Evolutionary conservation across 2,329 filamentous ascomycete genomes (phyloP).

Genomic region (Gremmenia infestans): DNA sequence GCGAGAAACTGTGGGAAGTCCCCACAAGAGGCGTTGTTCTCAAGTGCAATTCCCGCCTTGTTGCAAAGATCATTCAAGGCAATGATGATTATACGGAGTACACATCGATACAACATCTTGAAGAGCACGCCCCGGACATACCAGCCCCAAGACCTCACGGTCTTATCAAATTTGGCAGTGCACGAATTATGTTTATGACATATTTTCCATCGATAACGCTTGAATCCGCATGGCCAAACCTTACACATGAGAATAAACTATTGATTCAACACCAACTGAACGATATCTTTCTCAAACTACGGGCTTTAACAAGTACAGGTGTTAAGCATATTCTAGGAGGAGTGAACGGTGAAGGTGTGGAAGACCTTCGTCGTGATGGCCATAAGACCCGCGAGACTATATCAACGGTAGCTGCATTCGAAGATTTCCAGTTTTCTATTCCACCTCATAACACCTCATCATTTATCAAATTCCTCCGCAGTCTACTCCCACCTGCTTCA

Average conservation of each 20-base stretch:
- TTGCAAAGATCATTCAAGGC: slow-evolving; percentile 9
- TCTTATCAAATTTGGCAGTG: slow-evolving; percentile 8
- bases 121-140: slow-evolving; percentile 7
- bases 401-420: no score
- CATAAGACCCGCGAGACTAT: background rate
- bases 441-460: no score
- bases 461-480: slow-evolving; percentile 4
- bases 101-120: slow-evolving; percentile 10
- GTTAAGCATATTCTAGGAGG: slow-evolving; percentile 1
- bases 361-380: slow-evolving; percentile 5
- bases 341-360: slow-evolving; percentile 8
- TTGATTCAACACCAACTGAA: slow-evolving; percentile 6
- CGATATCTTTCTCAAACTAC: slow-evolving; percentile 7
- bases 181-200: slow-evolving; percentile 10
- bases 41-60: slow-evolving; percentile 8
- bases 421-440: no score
- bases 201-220: slow-evolving; percentile 9
- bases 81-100: slow-evolving; percentile 13
- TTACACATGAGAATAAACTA: slow-evolving; percentile 8
- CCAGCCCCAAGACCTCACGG: slow-evolving; percentile 12
- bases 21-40: slow-evolving; percentile 6
- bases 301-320: slow-evolving; percentile 1
- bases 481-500: slow-evolving; percentile 2
- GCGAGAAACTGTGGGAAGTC: slow-evolving; percentile 10
- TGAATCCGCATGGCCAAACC: slow-evolving; percentile 7